Percentiles rank a stretch among this genome's conserved stretches.
phyloP scores from a whole-genome alignment of 495 filamentous ascomycete species.

The Hypoxylon fragiforme region DNA sequence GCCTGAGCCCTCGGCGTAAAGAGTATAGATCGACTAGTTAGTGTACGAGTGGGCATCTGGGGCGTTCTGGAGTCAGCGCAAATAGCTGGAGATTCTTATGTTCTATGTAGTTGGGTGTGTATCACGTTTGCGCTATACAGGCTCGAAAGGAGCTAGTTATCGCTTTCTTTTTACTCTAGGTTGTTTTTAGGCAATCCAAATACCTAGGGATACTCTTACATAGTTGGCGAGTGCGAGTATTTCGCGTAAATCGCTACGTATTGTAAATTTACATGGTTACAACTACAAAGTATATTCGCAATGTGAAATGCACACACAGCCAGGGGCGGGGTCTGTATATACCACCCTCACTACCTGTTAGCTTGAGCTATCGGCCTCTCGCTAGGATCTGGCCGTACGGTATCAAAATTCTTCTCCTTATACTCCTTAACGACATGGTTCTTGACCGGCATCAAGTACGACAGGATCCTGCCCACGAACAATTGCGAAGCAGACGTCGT shows the following conservation, averaged over 20 bases:
- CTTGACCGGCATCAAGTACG: slow-evolving; percentile 33
- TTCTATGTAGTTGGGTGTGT: slow-evolving; percentile 10
- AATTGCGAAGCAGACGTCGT: slow-evolving; percentile 41
- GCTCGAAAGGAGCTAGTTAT: slow-evolving; percentile 3
- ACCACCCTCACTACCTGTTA: too few species aligned
- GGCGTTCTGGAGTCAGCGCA: slow-evolving; percentile 28
- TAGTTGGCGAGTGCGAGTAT: too few species aligned
- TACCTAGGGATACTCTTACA: slow-evolving; percentile 3
- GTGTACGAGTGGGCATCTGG: slow-evolving; percentile 18
- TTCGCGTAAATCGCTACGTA: background rate
- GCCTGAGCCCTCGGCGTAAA: background rate
- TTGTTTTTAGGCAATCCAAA: slow-evolving; percentile 1
- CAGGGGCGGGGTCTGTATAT: too few species aligned
- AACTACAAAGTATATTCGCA: too few species aligned
- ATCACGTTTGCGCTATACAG: slow-evolving; percentile 3
- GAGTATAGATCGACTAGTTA: background rate
- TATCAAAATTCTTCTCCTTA: slow-evolving; percentile 14
- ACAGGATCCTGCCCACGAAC: slow-evolving; percentile 10
- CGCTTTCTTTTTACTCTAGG: too few species aligned
- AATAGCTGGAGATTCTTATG: background rate
- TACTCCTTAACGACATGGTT: slow-evolving; percentile 18
- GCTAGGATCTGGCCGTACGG: slow-evolving; percentile 32
- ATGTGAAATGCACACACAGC: too few species aligned
- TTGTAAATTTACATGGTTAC: background rate
- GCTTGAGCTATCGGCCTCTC: background rate